Evolutionary conservation across 2,329 filamentous ascomycete species (phyloP).

Genomic region (Xylaria sp.): DNA sequence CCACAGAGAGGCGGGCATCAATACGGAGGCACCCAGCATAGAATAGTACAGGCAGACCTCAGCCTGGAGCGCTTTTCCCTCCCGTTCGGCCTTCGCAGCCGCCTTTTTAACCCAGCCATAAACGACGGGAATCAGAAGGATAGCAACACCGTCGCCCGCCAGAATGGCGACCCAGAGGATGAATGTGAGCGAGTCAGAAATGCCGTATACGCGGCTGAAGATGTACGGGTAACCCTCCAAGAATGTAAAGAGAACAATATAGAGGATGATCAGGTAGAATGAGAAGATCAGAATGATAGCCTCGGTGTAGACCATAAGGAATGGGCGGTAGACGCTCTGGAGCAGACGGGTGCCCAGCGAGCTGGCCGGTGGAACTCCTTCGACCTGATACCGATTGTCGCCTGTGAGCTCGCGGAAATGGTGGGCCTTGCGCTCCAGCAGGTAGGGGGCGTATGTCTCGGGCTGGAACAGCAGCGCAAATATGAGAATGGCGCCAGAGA

Average conservation of each 20-base stretch:
- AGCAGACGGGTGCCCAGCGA: neutral
- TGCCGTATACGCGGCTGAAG: neutral
- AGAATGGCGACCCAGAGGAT: neutral
- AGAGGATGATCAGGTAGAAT: neutral
- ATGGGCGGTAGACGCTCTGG: neutral
- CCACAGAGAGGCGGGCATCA: neutral
- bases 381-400: neutral
- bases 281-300: neutral
- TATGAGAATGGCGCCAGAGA: neutral
- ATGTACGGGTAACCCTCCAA: neutral
- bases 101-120: slow-evolving; percentile 4
- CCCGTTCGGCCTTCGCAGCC: neutral
- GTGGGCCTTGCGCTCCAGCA: neutral
- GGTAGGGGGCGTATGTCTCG: neutral
- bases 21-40: neutral
- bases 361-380: neutral
- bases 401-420: neutral
- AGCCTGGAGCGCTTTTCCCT: neutral
- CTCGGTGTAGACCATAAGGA: slow-evolving; percentile 1
- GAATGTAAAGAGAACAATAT: neutral
- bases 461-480: neutral
- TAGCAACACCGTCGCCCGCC: neutral
- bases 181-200: slow-evolving; percentile 1
- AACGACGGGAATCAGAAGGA: neutral
- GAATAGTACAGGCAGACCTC: neutral